These are phyloP conservation scores for Dissophora globulifera DNA, from an alignment of 192 early-diverging fungal genomes.

Conservation along the genomic window DNA sequence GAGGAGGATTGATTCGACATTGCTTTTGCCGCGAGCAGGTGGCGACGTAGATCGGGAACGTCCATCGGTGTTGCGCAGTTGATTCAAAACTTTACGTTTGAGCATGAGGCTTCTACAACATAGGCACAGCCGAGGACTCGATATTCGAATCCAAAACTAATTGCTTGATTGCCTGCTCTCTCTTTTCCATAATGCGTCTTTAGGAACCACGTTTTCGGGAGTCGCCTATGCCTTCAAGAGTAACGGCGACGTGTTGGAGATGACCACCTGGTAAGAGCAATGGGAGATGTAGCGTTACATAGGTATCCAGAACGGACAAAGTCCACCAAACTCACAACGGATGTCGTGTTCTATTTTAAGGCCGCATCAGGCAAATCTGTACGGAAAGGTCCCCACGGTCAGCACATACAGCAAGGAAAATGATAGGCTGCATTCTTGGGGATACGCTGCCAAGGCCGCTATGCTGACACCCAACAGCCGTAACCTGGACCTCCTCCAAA, in stretches of 20 bases:
- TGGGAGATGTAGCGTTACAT: not conserved
- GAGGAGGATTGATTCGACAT: too few species aligned
- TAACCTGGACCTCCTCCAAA: constrained; percentile 51
- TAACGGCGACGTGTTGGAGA: constrained; percentile 58
- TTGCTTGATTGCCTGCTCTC: not conserved
- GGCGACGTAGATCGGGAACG: too few species aligned
- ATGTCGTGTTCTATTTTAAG: constrained; percentile 14
- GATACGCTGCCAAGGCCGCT: constrained; percentile 51
- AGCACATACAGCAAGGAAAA: constrained; percentile 52
- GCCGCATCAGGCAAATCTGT: constrained; percentile 51
- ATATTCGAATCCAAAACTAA: not conserved
- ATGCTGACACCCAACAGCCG: constrained; percentile 48
- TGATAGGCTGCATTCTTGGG: constrained; percentile 56
- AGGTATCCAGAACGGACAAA: not conserved
- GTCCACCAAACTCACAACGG: not conserved
- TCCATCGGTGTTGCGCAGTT: too few species aligned
- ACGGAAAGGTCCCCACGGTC: constrained; percentile 59
- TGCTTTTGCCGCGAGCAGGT: too few species aligned
- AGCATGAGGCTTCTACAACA: too few species aligned
- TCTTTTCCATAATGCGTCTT: not conserved
- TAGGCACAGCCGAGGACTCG: too few species aligned
- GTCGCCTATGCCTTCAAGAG: constrained; percentile 60
- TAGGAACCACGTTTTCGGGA: constrained; percentile 58
- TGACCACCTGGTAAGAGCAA: constrained; percentile 57
- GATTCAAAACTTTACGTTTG: too few species aligned